Conservation (phyloP, 306 rosid species). For the Gynostemma pentaphyllum region DNA sequence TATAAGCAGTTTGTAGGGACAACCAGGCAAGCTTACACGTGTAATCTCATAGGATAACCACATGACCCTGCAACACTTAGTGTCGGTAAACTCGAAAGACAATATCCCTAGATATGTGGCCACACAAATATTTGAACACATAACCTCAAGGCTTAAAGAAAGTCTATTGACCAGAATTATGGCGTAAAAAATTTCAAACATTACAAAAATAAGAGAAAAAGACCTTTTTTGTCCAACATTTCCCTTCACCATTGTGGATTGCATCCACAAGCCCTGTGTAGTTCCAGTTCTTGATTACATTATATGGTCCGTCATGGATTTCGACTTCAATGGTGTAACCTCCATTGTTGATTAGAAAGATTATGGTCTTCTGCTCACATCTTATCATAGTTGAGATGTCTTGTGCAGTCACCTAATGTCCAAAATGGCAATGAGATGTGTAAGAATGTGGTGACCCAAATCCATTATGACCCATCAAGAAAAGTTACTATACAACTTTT, state of each 20-base stretch:
- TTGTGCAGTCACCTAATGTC: constrained; percentile 28
- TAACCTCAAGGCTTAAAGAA: too few species aligned
- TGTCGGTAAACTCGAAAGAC: too few species aligned
- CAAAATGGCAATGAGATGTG: background rate
- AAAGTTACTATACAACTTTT: too few species aligned
- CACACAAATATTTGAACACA: too few species aligned
- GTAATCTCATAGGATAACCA: too few species aligned
- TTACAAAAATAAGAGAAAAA: background rate
- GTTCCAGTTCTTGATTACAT: constrained; percentile 49
- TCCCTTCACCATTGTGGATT: constrained; percentile 38
- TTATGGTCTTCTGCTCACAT: constrained; percentile 24
- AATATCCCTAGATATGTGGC: too few species aligned
- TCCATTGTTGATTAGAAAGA: constrained; percentile 37
- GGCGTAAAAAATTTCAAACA: background rate
- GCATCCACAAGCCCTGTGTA: constrained; percentile 34
- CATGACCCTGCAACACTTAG: too few species aligned
- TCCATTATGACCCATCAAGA: too few species aligned
- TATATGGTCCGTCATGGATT: constrained; percentile 40
- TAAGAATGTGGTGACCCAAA: too few species aligned
- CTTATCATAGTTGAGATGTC: constrained; percentile 36
- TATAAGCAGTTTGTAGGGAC: too few species aligned
- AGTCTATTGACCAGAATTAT: too few species aligned
- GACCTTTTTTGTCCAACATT: constrained; percentile 33
- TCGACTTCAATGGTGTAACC: constrained; percentile 46
- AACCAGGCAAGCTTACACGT: too few species aligned